Percentiles rank a stretch among this genome's conserved stretches.
These are phyloP conservation scores for Aechmea fasciata DNA, from an alignment of 176 grass and related monocot species.

Conservation along the genomic window DNA sequence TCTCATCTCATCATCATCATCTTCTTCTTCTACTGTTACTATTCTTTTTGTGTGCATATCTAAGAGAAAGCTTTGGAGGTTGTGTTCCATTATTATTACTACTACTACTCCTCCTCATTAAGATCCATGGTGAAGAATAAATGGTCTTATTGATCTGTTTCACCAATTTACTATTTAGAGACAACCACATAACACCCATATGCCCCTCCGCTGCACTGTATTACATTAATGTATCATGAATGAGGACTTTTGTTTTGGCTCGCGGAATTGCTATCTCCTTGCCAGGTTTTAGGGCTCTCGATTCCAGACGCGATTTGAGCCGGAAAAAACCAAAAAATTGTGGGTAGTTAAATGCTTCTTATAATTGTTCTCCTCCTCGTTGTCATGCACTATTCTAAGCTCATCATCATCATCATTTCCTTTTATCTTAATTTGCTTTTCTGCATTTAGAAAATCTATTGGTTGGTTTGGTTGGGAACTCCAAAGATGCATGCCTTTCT, in stretches of 20 bases:
- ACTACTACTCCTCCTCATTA: not conserved
- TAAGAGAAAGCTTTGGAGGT: constrained; percentile 2
- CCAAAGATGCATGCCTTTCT: not conserved
- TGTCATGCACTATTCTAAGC: not conserved
- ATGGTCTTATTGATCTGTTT: not conserved
- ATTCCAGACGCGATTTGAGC: not conserved
- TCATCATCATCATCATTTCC: not conserved
- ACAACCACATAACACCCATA: not conserved
- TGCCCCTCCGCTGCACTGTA: not conserved
- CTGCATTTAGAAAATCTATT: not conserved
- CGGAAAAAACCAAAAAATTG: not conserved
- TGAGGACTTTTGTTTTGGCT: not conserved
- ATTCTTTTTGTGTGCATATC: constrained; percentile 7
- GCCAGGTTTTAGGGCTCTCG: not conserved
- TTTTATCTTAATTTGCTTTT: not conserved
- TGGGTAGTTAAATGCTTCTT: not conserved
- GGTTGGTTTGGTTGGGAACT: not conserved
- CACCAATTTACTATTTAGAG: not conserved
- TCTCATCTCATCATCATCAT: not conserved
- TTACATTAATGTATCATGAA: not conserved
- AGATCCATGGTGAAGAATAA: not conserved
- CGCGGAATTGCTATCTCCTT: not conserved
- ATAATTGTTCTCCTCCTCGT: not conserved
- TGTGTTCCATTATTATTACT: not conserved
- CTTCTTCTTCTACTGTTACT: not conserved